Evolutionary conservation across 495 filamentous ascomycete genomes (phyloP).

Genomic region (Lophiostoma macrostomum): DNA sequence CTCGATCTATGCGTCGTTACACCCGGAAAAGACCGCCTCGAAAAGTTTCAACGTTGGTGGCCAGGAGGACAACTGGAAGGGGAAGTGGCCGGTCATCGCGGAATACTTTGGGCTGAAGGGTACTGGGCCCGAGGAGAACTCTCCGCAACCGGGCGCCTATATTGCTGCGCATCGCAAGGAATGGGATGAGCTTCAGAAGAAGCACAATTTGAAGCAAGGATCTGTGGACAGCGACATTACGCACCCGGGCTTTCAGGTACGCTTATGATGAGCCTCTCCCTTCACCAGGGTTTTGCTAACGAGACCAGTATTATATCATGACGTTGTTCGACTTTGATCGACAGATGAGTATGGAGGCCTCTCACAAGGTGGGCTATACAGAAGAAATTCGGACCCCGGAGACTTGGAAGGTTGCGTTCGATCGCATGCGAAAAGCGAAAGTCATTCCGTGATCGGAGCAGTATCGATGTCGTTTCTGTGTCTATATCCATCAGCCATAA

Average conservation of each 20-base stretch:
- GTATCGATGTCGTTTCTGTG: background rate
- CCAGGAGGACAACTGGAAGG: conserved; percentile 30
- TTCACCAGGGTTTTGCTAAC: conserved; percentile 20
- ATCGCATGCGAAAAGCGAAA: conserved; percentile 40
- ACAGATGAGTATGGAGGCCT: conserved; percentile 41
- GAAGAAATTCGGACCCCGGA: conserved; percentile 38
- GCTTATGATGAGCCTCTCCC: background rate
- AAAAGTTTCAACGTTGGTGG: conserved; percentile 37
- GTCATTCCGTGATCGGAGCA: conserved; percentile 39
- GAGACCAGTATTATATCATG: conserved; percentile 43
- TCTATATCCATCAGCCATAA: background rate
- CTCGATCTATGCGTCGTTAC: conserved; percentile 36
- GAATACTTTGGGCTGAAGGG: conserved; percentile 39
- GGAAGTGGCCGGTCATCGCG: conserved; percentile 39
- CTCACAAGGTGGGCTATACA: conserved; percentile 33
- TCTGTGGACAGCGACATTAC: conserved; percentile 38
- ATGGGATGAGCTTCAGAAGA: conserved; percentile 41
- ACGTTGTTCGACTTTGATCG: conserved; percentile 43
- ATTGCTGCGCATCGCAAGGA: conserved; percentile 36
- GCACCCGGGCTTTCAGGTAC: conserved; percentile 28
- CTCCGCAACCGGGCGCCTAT: conserved; percentile 39
- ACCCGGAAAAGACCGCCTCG: conserved; percentile 32
- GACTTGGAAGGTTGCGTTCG: conserved; percentile 42
- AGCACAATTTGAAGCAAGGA: conserved; percentile 40
- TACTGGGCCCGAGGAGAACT: conserved; percentile 31